Evolutionary conservation across 2,329 filamentous ascomycete species (phyloP).

Genomic region (Alternaria atra): DNA sequence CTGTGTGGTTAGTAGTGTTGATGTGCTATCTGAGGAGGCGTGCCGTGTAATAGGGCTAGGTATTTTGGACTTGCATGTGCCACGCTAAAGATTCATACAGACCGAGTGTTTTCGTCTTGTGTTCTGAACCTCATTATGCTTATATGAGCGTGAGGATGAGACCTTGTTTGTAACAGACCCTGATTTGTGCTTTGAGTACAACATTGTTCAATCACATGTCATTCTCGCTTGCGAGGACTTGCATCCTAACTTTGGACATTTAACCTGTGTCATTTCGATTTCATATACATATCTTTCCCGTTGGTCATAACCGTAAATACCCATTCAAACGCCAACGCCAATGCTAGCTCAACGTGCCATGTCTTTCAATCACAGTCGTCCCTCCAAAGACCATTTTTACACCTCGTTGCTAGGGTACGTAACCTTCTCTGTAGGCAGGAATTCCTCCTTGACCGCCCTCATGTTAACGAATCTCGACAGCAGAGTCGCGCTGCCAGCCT

Average conservation of each 20-base stretch:
- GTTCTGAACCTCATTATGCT: neutral
- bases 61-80: neutral
- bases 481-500: conserved; percentile 63
- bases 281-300: neutral
- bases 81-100: neutral
- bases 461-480: conserved; percentile 64
- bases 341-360: neutral
- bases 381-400: conserved; percentile 15
- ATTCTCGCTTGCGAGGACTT: neutral
- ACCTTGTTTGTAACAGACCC: neutral
- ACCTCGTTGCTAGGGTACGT: conserved; percentile 63
- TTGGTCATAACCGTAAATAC: neutral
- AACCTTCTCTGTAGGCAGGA: conserved; percentile 58
- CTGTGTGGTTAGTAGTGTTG: too few relatives aligned
- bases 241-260: neutral
- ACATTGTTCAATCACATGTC: neutral
- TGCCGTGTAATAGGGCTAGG: too few relatives aligned
- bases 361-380: neutral
- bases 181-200: neutral
- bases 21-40: too few relatives aligned
- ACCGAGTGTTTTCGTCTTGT: neutral
- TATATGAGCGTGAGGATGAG: neutral
- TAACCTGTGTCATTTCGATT: neutral
- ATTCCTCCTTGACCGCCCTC: conserved; percentile 66
- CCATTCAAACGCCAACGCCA: neutral